phyloP scores from a whole-genome alignment of 352 stramenopile species.

The Elongisporangium prolatum region DNA sequence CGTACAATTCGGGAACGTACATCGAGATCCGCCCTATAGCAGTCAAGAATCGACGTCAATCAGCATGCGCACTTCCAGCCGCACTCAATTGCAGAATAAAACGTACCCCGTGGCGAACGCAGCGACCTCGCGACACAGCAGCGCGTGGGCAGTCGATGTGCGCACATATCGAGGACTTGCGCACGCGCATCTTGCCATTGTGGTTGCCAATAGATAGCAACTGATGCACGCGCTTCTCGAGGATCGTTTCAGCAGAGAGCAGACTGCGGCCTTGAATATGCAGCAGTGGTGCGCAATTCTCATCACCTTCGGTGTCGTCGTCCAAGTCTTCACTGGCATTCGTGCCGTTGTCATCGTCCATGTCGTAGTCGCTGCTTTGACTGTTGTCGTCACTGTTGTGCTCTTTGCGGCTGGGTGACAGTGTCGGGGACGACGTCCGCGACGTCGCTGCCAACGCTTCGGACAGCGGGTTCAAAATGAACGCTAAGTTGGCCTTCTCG shows the following conservation, averaged over 20 bases:
- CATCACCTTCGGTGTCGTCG: conserved; percentile 26
- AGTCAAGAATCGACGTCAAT: conserved; percentile 1
- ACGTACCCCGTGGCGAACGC: conserved; percentile 40
- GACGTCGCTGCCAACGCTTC: conserved; percentile 10
- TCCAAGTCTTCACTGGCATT: conserved; percentile 15
- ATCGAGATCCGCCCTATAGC: conserved; percentile 36
- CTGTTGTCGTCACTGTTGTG: not conserved
- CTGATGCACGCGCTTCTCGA: conserved; percentile 55
- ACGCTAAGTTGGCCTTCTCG: conserved; percentile 24
- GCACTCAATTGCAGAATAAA: not conserved
- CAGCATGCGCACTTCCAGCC: not conserved
- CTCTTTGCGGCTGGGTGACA: conserved; percentile 48
- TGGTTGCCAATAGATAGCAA: conserved; percentile 50
- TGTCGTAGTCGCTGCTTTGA: conserved; percentile 12
- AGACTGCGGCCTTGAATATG: conserved; percentile 48
- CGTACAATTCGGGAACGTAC: conserved; percentile 53
- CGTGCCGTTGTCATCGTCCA: conserved; percentile 25
- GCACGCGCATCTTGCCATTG: conserved; percentile 65
- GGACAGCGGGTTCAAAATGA: conserved; percentile 62
- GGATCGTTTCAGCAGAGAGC: conserved; percentile 38
- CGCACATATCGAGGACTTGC: conserved; percentile 57
- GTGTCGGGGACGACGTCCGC: conserved; percentile 20
- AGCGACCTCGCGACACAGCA: conserved; percentile 47
- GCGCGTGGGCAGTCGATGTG: conserved; percentile 44
- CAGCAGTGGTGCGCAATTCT: conserved; percentile 23